Evolutionary conservation across 2,329 filamentous ascomycete genomes (phyloP), one percentile per base, ranked within the genome.

Genomic region (Ophiostoma quercus): DNA sequence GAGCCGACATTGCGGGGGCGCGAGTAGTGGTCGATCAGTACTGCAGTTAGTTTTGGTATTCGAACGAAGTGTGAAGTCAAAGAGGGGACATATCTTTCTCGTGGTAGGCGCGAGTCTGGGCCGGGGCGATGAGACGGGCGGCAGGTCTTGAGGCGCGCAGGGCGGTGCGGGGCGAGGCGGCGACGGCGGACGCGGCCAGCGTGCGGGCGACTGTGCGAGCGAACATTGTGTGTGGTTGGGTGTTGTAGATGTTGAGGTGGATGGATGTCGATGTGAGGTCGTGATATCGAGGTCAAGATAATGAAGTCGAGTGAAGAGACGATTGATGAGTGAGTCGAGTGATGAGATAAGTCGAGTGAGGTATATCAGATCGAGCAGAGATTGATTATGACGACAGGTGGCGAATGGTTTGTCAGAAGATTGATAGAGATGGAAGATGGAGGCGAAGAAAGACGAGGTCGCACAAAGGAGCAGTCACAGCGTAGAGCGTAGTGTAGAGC

Each of bases 1-100:
- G 84, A 85, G 69, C 84, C 84, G 72, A 85, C 84, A 74, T 86
- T 86, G 71, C 84, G 84, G 34, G 74, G 74, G 37, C 73, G 73
- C 5, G 71, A 73, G 73, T 75, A 75, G 73, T 75, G 74, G 72
- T 75, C 74, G 69, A 75, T 74, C 73, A 75, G n/a, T n/a, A n/a
- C n/a, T n/a, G n/a, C n/a, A n/a, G n/a, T n/a, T n/a, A n/a, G n/a
- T n/a, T n/a, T n/a, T n/a, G n/a, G n/a, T n/a, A n/a, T n/a, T n/a
- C n/a, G 34, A 34, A 34, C 34, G 25, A 29, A 57, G 11, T 22
- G 3, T 5, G 3, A 3, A 9, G 51, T 34, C 25, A 29, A 16
- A 47, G 16, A 22, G 51, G 51, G 22, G 9, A 72, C 74, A 67
- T 73, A 75, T 75, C 74, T 75, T 75, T 75, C 70, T 74, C 73